Base-by-base conservation (phyloP, 2,329 filamentous ascomycete species). In the Dactylellina haptotyla region DNA sequence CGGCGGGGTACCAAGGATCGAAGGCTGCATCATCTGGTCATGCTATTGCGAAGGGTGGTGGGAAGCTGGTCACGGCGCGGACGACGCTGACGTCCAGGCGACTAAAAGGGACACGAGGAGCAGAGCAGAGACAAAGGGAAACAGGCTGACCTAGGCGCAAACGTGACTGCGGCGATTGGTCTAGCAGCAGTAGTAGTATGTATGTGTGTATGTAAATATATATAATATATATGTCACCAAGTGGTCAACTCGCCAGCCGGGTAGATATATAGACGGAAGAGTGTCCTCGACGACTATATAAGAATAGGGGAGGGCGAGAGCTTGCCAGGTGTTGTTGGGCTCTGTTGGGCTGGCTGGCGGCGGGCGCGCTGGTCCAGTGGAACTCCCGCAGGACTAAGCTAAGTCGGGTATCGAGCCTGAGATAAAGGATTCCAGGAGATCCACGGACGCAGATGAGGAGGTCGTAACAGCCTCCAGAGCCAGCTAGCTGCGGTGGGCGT, bases 21-120 rank as follows among this genome's bases (percentile, higher is more conserved):
- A 61, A 30, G 69, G 69, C 53, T 73, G 69, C 69, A 73, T 73
- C 69, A 73, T 73, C 63, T 67, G 63, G 63, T 67, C 63, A 67
- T 67, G 63, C 63, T 67, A 48, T 34, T 50, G 32, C 45, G 32
- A 25, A 28, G 20, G 25, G 26, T n/a, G 18, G 57, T 12, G 46
- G 32, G n/a, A 28, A 16, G 16, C 18, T 26, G 18, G 34, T 18
- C 34, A 30, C 58, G 51, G 51, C 58, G 46, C 54, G 46, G 51
- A 34, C 43, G 62, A 43, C 51, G 41, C 41, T 46, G 23, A 32
- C 48, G 48, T 51, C 10, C 28, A 51, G 30, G 30, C 41, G 23
- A 46, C 23, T 46, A 46, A 34, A 37, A 23, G 10, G 48, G 30
- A 64, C 61, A 64, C 61, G 61, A 30, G 61, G 61, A 26, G 34